Evolutionary conservation across 2,329 filamentous ascomycete genomes (phyloP), one percentile per base, ranked within the genome.

Genomic region (Tothia fuscella): DNA sequence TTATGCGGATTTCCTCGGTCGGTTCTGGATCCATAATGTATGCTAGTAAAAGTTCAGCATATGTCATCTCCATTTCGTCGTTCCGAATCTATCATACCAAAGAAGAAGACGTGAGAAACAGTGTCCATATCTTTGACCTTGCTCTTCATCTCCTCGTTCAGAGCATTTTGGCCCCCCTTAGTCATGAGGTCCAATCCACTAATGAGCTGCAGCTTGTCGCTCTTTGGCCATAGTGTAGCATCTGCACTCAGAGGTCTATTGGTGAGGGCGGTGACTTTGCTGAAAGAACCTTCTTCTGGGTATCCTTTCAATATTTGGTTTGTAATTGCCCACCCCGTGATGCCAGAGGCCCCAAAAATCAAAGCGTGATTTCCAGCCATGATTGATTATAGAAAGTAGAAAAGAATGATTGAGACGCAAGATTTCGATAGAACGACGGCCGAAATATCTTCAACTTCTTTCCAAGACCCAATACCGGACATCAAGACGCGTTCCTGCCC

Each of bases 301-400:
- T 65, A 66, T 32, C 56, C 54, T 32, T 54, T 48, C 5, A 59
- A 48, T 3, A 65, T 48, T 36, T 62, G 55, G 42, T 66, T 63
- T 14, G 62, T 54, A 26, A 65, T 54, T 5, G 62, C 57, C 64
- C 63, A 67, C 32, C 63, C 63, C 36, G 54, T 58, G 28, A 67
- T 61, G 6, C 64, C 63, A 7, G 59, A 61, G 33, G 57, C 58
- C 24, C 64, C 64, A 35, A 64, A 64, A 14, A 66, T 56, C 6
- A 65, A 54, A 3, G 62, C 62, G 30, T 63, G 56, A 43, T 59
- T 35, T 16, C 44, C 43, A 12, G 25, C 22, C 41, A 43, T 43
- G 7, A 12, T 43, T 12, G 16, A 20, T 14, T 29, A 29, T 29
- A 10, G 10, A 29, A 29, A 29, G 14, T 29, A 29, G 26, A 29